Conservation (phyloP, 805 yeast genomes). For the Myxozyma melibiosi region DNA sequence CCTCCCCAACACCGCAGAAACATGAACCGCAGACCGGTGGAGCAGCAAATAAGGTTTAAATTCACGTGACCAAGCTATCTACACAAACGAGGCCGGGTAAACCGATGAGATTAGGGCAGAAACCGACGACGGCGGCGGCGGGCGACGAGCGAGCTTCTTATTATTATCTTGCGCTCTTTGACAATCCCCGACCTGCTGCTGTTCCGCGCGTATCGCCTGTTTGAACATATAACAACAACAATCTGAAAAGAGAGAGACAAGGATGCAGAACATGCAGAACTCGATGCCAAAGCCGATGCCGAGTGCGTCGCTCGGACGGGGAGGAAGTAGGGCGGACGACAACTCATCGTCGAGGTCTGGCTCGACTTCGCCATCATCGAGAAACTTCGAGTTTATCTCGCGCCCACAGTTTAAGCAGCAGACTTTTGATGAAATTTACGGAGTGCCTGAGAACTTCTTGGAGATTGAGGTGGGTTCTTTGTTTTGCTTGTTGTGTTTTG, state of each 20-base stretch:
- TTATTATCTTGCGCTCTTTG: too few species aligned
- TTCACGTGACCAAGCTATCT: too few species aligned
- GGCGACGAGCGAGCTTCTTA: too few species aligned
- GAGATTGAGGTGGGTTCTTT: slow-evolving; percentile 73
- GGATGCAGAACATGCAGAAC: slow-evolving; percentile 10
- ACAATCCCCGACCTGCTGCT: too few species aligned
- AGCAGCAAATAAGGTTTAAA: too few species aligned
- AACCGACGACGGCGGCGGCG: too few species aligned
- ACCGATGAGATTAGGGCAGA: too few species aligned
- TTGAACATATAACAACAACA: too few species aligned
- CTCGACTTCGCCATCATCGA: slow-evolving; percentile 20
- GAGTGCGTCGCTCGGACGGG: slow-evolving; percentile 6
- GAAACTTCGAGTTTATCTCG: slow-evolving; percentile 30
- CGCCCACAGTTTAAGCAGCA: slow-evolving; percentile 55
- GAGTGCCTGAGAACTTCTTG: slow-evolving; percentile 90
- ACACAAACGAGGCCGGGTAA: too few species aligned
- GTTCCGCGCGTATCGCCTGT: too few species aligned
- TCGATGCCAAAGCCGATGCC: slow-evolving; percentile 13
- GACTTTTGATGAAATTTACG: slow-evolving; percentile 80
- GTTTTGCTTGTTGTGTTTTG: not conserved
- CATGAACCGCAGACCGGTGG: too few species aligned
- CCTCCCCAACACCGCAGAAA: too few species aligned
- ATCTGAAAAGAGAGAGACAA: not conserved
- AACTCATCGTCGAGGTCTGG: slow-evolving; percentile 12
- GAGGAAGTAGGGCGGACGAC: not conserved